Conservation (phyloP, 768 basidiomycete species). For the Cubamyces lactineus region DNA sequence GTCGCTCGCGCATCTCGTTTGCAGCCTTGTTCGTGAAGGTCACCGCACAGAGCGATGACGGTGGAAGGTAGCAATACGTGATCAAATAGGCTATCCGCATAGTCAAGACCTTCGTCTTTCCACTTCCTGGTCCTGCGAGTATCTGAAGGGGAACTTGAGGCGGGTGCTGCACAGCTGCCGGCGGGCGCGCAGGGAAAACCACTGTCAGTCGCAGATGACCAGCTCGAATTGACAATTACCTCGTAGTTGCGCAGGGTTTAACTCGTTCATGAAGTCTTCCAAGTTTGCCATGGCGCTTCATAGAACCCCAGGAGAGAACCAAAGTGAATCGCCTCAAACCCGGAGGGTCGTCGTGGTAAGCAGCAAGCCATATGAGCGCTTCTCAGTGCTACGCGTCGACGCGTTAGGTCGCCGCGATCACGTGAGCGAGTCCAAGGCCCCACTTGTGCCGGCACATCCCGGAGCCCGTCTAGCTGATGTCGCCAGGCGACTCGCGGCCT, state of each 20-base stretch:
- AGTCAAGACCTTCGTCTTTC: constrained; percentile 73
- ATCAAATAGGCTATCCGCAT: constrained; percentile 72
- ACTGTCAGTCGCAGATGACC: background rate
- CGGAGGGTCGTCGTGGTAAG: constrained; percentile 9
- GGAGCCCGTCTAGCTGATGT: too few species aligned
- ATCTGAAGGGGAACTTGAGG: constrained; percentile 73
- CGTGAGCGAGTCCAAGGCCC: constrained; percentile 10
- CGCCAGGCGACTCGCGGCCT: too few species aligned
- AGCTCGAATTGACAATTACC: constrained; percentile 30
- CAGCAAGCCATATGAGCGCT: constrained; percentile 13
- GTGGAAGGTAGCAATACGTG: constrained; percentile 49
- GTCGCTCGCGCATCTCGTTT: constrained; percentile 78
- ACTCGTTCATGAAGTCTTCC: constrained; percentile 13
- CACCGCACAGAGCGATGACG: constrained; percentile 72
- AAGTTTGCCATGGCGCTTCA: constrained; percentile 1
- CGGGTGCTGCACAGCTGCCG: constrained; percentile 67
- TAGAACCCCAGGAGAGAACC: background rate
- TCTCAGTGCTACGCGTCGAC: constrained; percentile 14
- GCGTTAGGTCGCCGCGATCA: constrained; percentile 16
- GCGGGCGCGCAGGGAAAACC: too few species aligned
- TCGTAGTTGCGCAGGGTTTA: constrained; percentile 41
- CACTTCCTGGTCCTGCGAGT: constrained; percentile 79
- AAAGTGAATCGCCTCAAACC: background rate
- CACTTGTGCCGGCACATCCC: too few species aligned
- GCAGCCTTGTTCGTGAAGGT: constrained; percentile 93